Evolutionary conservation across 1,284 basidiomycete species (phyloP).

Genomic region (Boletus sp.): DNA sequence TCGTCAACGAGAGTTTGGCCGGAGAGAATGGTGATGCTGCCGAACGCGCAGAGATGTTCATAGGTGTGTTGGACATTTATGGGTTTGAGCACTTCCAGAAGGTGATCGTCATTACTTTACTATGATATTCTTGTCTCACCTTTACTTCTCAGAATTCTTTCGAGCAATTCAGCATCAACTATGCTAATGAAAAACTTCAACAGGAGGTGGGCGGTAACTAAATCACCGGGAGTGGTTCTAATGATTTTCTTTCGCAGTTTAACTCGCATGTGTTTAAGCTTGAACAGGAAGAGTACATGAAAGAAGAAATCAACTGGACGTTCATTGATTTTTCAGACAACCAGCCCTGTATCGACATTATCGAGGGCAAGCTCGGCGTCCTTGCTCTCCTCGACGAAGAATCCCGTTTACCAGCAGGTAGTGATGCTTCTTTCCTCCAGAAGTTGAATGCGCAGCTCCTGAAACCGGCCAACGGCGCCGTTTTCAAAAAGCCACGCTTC

Average conservation of each 20-base stretch:
- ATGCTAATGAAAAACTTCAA: conserved; percentile 98
- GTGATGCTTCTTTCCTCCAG: conserved; percentile 91
- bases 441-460: conserved; percentile 90
- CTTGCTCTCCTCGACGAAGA: conserved; percentile 97
- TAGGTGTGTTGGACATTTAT: conserved; percentile 97
- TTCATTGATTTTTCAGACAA: conserved; percentile 99
- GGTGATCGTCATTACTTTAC: conserved; percentile 42
- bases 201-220: conserved; percentile 72
- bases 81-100: conserved; percentile 98
- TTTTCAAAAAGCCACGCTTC: conserved; percentile 99
- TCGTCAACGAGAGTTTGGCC: conserved; percentile 95
- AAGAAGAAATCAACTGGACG: conserved; percentile 99
- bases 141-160: conserved; percentile 79
- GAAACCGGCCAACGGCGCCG: conserved; percentile 84
- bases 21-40: conserved; percentile 90
- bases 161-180: conserved; percentile 99
- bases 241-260: conserved; percentile 59
- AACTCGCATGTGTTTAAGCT: conserved; percentile 99
- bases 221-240: conserved; percentile 12
- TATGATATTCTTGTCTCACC: conserved; percentile 4
- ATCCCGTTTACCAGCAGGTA: conserved; percentile 94
- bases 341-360: conserved; percentile 98
- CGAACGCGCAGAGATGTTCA: conserved; percentile 92
- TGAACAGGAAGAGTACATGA: conserved; percentile 99
- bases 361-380: conserved; percentile 97